phyloP scores from a whole-genome alignment of 148 eudicot genomes.

The Fagopyrum esculentum region DNA sequence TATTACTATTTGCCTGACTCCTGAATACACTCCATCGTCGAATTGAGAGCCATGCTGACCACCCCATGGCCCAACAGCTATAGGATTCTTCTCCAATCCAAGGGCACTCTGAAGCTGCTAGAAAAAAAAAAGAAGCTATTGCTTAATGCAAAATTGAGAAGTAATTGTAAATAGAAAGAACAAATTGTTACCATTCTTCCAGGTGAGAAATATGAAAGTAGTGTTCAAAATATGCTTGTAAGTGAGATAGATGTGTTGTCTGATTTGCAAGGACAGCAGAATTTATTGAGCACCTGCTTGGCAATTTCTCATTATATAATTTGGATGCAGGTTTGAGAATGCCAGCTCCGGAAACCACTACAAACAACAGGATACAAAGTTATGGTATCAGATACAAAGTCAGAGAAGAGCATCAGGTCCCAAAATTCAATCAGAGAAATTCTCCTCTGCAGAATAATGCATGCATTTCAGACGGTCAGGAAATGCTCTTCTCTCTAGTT shows the following conservation, averaged over 20 bases:
- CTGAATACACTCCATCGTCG: conserved; percentile 63
- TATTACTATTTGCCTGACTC: conserved; percentile 48
- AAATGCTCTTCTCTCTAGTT: not conserved
- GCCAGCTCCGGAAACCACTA: conserved; percentile 53
- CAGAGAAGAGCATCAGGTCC: conserved; percentile 48
- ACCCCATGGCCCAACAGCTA: conserved; percentile 71
- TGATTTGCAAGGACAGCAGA: conserved; percentile 8
- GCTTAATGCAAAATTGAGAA: not conserved
- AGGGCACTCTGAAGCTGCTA: conserved; percentile 20
- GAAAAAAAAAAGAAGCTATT: not conserved
- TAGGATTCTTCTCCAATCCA: conserved; percentile 27
- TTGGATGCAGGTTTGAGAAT: conserved; percentile 19
- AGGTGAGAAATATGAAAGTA: conserved; percentile 3
- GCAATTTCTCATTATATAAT: conserved; percentile 13
- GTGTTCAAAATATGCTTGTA: not conserved
- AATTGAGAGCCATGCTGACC: conserved; percentile 49
- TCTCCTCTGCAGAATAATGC: conserved; percentile 9
- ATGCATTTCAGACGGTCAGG: conserved; percentile 33
- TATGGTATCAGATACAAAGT: conserved; percentile 16
- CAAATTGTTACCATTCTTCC: conserved; percentile 24
- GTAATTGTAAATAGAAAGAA: not conserved
- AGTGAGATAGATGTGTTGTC: conserved; percentile 8
- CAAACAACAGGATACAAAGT: conserved; percentile 18
- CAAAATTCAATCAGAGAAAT: conserved; percentile 15
- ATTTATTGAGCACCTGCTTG: conserved; percentile 22